Conservation (phyloP, 2,329 filamentous ascomycete species). For the Venturiaceae sp. region DNA sequence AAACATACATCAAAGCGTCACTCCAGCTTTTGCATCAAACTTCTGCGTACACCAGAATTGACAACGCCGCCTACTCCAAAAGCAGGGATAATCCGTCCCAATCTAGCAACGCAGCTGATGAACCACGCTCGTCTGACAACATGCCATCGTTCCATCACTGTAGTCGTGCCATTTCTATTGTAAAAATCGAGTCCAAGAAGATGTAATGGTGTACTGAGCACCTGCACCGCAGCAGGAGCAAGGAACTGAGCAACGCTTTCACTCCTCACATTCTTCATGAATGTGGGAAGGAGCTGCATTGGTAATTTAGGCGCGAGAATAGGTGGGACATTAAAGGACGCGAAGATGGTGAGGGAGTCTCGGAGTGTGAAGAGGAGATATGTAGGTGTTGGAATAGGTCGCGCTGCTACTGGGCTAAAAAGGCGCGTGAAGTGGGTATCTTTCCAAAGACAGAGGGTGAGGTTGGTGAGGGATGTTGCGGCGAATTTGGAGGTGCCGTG, state of each 20-base stretch:
- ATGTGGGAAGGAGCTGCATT: constrained; percentile 24
- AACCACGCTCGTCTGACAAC: constrained; percentile 68
- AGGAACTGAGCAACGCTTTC: constrained; percentile 61
- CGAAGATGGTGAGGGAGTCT: constrained; percentile 84
- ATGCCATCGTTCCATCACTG: constrained; percentile 50
- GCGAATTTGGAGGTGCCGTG: constrained; percentile 72
- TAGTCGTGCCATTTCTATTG: constrained; percentile 49
- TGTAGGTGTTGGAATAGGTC: constrained; percentile 55
- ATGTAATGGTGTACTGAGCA: constrained; percentile 75
- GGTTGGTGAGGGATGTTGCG: constrained; percentile 71
- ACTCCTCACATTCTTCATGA: constrained; percentile 40
- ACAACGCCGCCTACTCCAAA: constrained; percentile 85
- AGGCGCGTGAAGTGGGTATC: constrained; percentile 76
- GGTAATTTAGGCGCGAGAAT: constrained; percentile 62
- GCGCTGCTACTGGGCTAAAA: constrained; percentile 53
- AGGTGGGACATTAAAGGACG: constrained; percentile 81
- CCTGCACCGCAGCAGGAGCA: constrained; percentile 69
- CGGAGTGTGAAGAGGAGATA: constrained; percentile 72
- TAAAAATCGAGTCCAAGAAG: constrained; percentile 79
- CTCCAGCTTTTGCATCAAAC: constrained; percentile 55
- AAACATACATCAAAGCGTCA: background rate
- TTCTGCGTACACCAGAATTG: constrained; percentile 61
- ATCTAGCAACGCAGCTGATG: constrained; percentile 62
- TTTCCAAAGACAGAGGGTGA: constrained; percentile 80
- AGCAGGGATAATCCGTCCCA: constrained; percentile 78